Conservation (phyloP, 805 yeast species). For the Limtongia smithiae region DNA sequence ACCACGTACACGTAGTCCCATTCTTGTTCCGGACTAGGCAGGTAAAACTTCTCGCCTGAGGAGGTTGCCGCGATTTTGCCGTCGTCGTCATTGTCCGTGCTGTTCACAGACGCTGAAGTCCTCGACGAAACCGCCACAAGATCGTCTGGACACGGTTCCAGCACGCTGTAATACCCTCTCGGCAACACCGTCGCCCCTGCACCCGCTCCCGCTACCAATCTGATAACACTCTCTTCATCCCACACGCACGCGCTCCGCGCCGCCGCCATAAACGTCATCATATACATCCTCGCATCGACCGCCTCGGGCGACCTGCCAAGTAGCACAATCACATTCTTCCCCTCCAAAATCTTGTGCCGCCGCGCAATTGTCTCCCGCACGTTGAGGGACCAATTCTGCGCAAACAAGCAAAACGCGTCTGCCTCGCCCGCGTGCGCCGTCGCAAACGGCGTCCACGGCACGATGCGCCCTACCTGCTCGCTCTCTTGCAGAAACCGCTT, state of each 20-base stretch:
- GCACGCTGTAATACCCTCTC: neutral
- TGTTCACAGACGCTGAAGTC: too few relatives aligned
- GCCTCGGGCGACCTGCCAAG: neutral
- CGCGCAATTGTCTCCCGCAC: constrained; percentile 7
- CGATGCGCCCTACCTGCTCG: constrained; percentile 3
- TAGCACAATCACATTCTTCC: constrained; percentile 12
- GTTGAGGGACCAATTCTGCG: constrained; percentile 9
- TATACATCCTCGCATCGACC: constrained; percentile 1
- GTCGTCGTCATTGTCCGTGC: neutral
- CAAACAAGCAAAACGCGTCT: neutral
- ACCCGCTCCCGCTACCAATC: neutral
- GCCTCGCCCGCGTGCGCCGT: constrained; percentile 4
- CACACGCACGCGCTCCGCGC: constrained; percentile 5
- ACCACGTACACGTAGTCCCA: constrained; percentile 15
- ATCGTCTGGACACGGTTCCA: neutral
- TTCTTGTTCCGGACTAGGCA: neutral
- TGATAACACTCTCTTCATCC: neutral
- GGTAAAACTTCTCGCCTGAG: neutral
- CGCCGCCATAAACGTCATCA: constrained; percentile 18
- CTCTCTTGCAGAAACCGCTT: constrained; percentile 15
- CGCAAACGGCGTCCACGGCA: constrained; percentile 18
- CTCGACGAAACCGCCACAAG: neutral
- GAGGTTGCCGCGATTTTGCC: neutral
- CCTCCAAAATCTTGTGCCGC: constrained; percentile 6
- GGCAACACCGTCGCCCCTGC: neutral